Evolutionary conservation across 352 stramenopile species (phyloP), one percentile per base, ranked within the genome.

Genomic region (Blastocystis sp.): DNA sequence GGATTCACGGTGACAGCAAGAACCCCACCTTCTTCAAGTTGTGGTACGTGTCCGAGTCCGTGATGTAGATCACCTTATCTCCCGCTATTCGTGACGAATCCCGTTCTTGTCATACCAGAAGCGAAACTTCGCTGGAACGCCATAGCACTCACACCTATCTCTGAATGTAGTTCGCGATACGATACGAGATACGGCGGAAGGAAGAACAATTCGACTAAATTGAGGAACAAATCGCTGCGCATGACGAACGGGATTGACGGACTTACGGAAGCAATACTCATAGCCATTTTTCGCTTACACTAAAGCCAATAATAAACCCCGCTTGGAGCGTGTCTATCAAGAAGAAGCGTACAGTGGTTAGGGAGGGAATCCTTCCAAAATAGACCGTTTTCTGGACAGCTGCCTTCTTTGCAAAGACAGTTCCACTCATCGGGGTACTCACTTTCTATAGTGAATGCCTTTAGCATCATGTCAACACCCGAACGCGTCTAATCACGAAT

Each of bases 21-120:
- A 6, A 33, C 12, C 39, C 6, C 10, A 82, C 74, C 35, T 37
- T 80, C 41, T 62, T 69, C 16, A 89, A 62, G 24, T 74, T 66
- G 62, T 89, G 63, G 70, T 89, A 89, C 2, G 63, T 80, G 39
- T 69, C 67, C 29, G 62, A 45, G 39, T 89, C 63, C 50, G 78
- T 66, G 60, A 89, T 89, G 26, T 89, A 89, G 59, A 79, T 89
- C n/a, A 89, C 3, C 41, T 89, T 89, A 10, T 89, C 79, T 24
- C 9, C 1, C 13, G 41, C 79, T 89, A 79, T 21, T 9, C n/a
- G 50, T 66, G 19, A 74, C n/a, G 0, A 35, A 74, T n/a, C 21
- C 1, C 16, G 12, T 13, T 24, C 3, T 50, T 50, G 9, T 50
- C 31, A n/a, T 74, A 74, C 63, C 63, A 1, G 63, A 74, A 41